Conservation (phyloP, 257 asterid genomes). For the Solanum sejunctum region DNA sequence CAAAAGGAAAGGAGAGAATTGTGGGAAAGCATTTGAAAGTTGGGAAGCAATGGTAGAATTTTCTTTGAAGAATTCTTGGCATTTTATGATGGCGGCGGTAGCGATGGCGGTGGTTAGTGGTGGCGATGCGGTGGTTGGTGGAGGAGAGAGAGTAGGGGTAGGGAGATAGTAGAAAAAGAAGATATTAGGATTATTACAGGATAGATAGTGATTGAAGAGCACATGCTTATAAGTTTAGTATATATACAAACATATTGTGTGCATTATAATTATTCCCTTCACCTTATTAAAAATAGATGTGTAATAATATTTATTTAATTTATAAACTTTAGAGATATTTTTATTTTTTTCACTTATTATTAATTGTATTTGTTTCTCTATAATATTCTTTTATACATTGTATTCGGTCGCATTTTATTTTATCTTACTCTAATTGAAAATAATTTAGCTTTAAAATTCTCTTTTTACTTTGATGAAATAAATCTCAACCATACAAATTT, state of each 20-base stretch:
- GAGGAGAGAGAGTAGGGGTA: not conserved
- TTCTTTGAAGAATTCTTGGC: constrained; percentile 46
- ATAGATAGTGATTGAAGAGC: not conserved
- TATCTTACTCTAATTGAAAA: no score
- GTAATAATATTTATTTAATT: no score
- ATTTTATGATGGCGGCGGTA: constrained; percentile 5
- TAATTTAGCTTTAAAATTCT: no score
- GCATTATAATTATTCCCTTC: no score
- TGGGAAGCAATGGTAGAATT: constrained; percentile 52
- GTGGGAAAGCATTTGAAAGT: constrained; percentile 63
- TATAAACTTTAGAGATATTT: no score
- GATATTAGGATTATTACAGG: not conserved
- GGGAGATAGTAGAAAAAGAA: not conserved
- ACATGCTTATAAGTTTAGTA: not conserved
- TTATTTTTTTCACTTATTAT: no score
- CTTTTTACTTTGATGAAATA: no score
- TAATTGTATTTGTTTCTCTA: no score
- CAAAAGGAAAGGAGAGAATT: constrained; percentile 14
- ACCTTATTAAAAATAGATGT: no score
- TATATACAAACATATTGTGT: not conserved
- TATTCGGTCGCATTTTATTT: no score
- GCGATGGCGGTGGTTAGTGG: not conserved
- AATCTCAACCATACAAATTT: no score
- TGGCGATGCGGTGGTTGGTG: not conserved
- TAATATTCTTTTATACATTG: no score